Percentiles rank a stretch among this genome's conserved stretches.
These are phyloP conservation scores for Vigna reflexopilosa DNA, from an alignment of 306 rosid species.

Conservation along the genomic window DNA sequence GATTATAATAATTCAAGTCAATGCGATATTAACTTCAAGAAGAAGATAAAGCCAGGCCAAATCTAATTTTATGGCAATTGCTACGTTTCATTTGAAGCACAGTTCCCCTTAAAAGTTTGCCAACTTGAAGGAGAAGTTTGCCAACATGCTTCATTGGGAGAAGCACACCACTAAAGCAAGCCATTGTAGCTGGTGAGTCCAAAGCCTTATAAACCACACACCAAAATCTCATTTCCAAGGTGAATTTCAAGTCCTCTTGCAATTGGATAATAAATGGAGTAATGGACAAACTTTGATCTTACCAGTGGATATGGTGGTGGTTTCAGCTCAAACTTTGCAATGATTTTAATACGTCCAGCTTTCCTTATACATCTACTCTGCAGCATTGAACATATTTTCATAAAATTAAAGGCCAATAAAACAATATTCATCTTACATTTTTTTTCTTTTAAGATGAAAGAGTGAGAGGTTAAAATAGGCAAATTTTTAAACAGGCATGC, in stretches of 20 bases:
- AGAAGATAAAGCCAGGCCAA: constrained; percentile 11
- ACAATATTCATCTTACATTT: neutral
- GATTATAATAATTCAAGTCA: constrained; percentile 16
- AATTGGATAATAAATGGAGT: neutral
- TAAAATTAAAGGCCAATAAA: neutral
- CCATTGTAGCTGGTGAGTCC: neutral
- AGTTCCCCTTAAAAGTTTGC: constrained; percentile 5
- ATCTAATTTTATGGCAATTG: neutral
- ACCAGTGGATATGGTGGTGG: constrained; percentile 94
- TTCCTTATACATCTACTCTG: constrained; percentile 62
- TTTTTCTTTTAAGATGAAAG: constrained; percentile 10
- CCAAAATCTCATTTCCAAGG: neutral
- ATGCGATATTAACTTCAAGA: constrained; percentile 3
- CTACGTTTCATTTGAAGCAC: constrained; percentile 20
- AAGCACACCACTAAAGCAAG: neutral
- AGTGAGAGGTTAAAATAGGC: neutral
- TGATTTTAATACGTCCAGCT: constrained; percentile 44
- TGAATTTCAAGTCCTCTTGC: neutral
- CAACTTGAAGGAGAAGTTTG: neutral
- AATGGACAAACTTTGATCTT: constrained; percentile 41
- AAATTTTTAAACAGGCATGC: neutral
- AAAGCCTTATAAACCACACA: neutral
- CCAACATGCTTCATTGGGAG: neutral
- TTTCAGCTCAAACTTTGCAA: constrained; percentile 71
- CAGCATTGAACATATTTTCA: constrained; percentile 33